Base-by-base conservation (phyloP, 2,329 filamentous ascomycete genomes). In the Pseudogymnoascus sp. region DNA sequence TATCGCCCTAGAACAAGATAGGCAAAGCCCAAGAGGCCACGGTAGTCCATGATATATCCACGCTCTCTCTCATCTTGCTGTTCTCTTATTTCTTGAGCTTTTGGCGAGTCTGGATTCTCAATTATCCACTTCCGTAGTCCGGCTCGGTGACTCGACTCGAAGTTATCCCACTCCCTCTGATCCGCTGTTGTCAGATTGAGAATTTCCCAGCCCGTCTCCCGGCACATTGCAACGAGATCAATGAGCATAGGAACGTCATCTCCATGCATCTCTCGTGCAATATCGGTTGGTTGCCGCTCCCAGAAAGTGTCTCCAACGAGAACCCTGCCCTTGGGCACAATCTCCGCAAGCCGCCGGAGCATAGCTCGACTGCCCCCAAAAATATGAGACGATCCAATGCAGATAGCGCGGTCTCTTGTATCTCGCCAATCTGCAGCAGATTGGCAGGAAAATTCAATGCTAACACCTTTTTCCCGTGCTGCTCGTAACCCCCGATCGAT, bases 311-410 rank as follows among this genome's bases (percentile, higher is more conserved):
- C 51, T 13, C 51, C 51, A 6, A 57, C n/a, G 10, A 57, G 51
- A 57, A 57, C 51, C 25, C 51, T 57, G 51, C 51, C 51, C n/a
- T 57, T 57, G n/a, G 51, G 51, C 2, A 57, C 51, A 57, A 57
- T 57, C 25, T 57, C 28, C 6, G 28, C 28, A 34, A 57, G 51
- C 25, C 51, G 51, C 51, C 34, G 51, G 51, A 57, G 51, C 51
- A 34, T 57, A 19, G 51, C 28, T 57, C 51, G 51, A 34, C 51
- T 57, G 25, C 51, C 51, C 25, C 51, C 51, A 8, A 57, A 16
- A 19, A 28, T 57, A 57, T 57, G 51, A 34, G 51, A 57, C 14
- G 51, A 57, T 2, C 51, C 51, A 34, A 57, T 57, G 28, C 51
- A 57, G 51, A 34, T 57, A n/a, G 51, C 51, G 16, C 51, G 51